Conservation (phyloP, 805 yeast species). For the Candida maris region DNA sequence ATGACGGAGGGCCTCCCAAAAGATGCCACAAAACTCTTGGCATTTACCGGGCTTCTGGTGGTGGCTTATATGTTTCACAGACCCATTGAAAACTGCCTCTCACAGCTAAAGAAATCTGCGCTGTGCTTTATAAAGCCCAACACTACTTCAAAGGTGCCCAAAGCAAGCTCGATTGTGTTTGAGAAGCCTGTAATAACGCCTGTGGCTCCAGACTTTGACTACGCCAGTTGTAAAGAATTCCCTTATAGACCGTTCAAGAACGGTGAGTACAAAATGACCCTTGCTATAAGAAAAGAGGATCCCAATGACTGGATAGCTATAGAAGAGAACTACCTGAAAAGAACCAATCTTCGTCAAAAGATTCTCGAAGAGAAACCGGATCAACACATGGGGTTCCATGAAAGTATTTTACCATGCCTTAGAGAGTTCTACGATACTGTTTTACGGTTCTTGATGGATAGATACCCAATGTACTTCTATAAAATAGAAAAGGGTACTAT, state of each 20-base stretch:
- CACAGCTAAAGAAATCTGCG: too few species aligned
- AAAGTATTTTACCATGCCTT: constrained; percentile 34
- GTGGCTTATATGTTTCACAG: too few species aligned
- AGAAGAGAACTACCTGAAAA: constrained; percentile 54
- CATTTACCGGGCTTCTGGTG: too few species aligned
- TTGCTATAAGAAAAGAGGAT: constrained; percentile 52
- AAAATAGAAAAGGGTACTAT: constrained; percentile 14
- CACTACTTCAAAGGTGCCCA: neutral
- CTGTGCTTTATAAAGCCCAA: too few species aligned
- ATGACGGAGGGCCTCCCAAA: too few species aligned
- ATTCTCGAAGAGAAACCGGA: constrained; percentile 31
- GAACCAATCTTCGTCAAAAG: constrained; percentile 38
- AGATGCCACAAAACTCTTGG: too few species aligned
- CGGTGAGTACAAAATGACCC: constrained; percentile 52
- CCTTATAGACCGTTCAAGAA: constrained; percentile 46
- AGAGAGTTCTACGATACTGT: constrained; percentile 45
- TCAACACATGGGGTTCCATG: constrained; percentile 34
- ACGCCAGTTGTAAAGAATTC: constrained; percentile 41
- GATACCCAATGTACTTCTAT: constrained; percentile 54
- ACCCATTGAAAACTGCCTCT: too few species aligned
- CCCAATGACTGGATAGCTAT: constrained; percentile 56
- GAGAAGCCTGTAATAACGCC: constrained; percentile 26
- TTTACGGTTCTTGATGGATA: constrained; percentile 34
- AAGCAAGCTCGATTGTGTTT: too few species aligned
- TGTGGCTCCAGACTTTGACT: constrained; percentile 37